These are phyloP conservation scores for Ophiostoma himal-ulmi DNA, from an alignment of 2,329 filamentous ascomycete genomes.

Conservation along the genomic window DNA sequence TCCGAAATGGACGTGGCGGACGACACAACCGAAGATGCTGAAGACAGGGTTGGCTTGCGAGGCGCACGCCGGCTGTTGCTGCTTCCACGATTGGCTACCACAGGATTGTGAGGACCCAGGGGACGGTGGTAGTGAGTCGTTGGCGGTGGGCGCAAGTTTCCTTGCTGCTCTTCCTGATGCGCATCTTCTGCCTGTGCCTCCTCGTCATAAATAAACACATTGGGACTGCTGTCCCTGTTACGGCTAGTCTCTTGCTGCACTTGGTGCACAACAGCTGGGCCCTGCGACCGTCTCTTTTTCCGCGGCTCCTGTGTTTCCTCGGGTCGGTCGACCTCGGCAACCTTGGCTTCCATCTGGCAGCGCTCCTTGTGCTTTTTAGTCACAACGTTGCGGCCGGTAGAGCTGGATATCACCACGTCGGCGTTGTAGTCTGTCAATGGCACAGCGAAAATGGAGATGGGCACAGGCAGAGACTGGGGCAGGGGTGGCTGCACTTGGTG, in stretches of 20 bases:
- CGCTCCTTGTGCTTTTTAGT: conserved; percentile 18
- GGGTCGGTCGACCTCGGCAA: background rate
- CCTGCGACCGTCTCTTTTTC: conserved; percentile 16
- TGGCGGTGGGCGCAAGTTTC: background rate
- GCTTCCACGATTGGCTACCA: background rate
- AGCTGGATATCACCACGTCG: background rate
- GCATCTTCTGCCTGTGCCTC: background rate
- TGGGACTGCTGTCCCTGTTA: background rate
- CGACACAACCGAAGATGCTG: conserved; percentile 4
- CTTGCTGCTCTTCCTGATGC: background rate
- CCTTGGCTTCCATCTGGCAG: background rate
- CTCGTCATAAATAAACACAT: background rate
- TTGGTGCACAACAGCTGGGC: conserved; percentile 21
- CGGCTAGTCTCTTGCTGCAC: background rate
- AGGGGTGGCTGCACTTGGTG: conserved; percentile 20
- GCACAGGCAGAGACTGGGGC: background rate
- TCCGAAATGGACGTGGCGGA: conserved; percentile 14
- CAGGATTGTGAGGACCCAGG: conserved; percentile 9
- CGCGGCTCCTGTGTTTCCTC: conserved; percentile 3
- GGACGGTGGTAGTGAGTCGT: conserved; percentile 13
- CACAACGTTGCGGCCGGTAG: background rate
- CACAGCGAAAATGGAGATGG: background rate
- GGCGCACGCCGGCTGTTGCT: conserved; percentile 1
- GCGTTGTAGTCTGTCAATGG: background rate
- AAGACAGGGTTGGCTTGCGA: background rate